phyloP scores from a whole-genome alignment of 345 rosid genomes.

The Moringa oleifera region DNA sequence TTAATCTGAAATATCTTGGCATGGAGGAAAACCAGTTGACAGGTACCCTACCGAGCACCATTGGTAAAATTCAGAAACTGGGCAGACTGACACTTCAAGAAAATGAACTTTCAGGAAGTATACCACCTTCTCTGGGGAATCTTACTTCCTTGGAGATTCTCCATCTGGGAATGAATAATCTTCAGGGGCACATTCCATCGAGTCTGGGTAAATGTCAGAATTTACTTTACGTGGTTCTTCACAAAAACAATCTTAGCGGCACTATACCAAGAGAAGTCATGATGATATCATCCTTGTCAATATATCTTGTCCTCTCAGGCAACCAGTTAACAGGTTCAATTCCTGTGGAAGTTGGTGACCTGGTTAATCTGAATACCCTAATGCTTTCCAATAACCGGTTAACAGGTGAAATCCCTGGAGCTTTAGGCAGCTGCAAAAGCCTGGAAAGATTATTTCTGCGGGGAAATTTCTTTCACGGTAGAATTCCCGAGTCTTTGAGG shows the following conservation, averaged over 20 bases:
- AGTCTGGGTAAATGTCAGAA: slow-evolving; percentile 3
- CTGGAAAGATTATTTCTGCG: slow-evolving; percentile 7
- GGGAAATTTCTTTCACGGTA: slow-evolving; percentile 14
- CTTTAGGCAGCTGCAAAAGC: slow-evolving; percentile 15
- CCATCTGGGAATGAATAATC: background rate
- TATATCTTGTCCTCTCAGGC: background rate
- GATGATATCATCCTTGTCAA: background rate
- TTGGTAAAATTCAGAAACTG: slow-evolving; percentile 6
- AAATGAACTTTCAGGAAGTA: background rate
- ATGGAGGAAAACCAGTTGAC: background rate
- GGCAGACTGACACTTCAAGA: accelerated
- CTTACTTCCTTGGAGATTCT: background rate
- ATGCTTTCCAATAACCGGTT: slow-evolving; percentile 13
- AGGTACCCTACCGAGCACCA: background rate
- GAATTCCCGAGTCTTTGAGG: slow-evolving; percentile 15
- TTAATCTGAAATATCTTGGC: background rate
- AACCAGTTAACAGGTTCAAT: slow-evolving; percentile 25
- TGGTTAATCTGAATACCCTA: slow-evolving; percentile 15
- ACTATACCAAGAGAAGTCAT: slow-evolving; percentile 5
- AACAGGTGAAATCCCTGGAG: slow-evolving; percentile 22
- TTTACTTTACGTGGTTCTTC: background rate
- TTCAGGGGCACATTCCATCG: slow-evolving; percentile 9
- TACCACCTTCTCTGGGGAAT: slow-evolving; percentile 15
- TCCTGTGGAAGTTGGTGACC: slow-evolving; percentile 9
- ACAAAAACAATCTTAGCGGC: slow-evolving; percentile 6